Evolutionary conservation across 2,329 filamentous ascomycete genomes (phyloP).

Genomic region (Ophiostoma tasmaniense): DNA sequence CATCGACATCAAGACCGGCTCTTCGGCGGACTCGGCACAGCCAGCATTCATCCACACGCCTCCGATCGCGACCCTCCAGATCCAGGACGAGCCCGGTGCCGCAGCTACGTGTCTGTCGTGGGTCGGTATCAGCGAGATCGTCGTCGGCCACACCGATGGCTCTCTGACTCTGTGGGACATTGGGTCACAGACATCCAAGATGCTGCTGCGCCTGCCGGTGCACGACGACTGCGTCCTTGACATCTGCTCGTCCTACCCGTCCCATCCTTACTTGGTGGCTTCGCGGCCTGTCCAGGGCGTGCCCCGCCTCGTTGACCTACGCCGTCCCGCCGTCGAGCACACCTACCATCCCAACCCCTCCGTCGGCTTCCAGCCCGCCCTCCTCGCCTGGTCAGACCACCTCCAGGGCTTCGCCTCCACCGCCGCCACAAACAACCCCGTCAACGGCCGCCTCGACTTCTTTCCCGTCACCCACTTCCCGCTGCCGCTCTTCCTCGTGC

Average conservation of each 20-base stretch:
- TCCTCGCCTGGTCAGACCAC: constrained; percentile 48
- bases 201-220: constrained; percentile 44
- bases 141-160: constrained; percentile 48
- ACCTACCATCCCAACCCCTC: constrained; percentile 45
- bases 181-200: constrained; percentile 26
- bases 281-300: constrained; percentile 48
- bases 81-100: constrained; percentile 39
- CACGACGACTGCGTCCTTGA: constrained; percentile 48
- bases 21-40: background rate
- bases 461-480: constrained; percentile 45
- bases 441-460: constrained; percentile 46
- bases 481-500: constrained; percentile 42
- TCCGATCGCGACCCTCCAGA: constrained; percentile 37
- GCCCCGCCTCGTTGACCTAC: constrained; percentile 44
- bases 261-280: constrained; percentile 46
- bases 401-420: constrained; percentile 46
- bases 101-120: constrained; percentile 47
- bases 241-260: constrained; percentile 47
- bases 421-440: constrained; percentile 44
- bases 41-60: constrained; percentile 28
- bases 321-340: constrained; percentile 42
- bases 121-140: constrained; percentile 47
- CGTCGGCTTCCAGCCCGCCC: constrained; percentile 44
- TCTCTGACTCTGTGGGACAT: constrained; percentile 47
- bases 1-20: constrained; percentile 35